Percentiles rank a stretch among this genome's conserved stretches.
Conservation (phyloP, 805 yeast genomes). For the Yarrowia porcina region DNA sequence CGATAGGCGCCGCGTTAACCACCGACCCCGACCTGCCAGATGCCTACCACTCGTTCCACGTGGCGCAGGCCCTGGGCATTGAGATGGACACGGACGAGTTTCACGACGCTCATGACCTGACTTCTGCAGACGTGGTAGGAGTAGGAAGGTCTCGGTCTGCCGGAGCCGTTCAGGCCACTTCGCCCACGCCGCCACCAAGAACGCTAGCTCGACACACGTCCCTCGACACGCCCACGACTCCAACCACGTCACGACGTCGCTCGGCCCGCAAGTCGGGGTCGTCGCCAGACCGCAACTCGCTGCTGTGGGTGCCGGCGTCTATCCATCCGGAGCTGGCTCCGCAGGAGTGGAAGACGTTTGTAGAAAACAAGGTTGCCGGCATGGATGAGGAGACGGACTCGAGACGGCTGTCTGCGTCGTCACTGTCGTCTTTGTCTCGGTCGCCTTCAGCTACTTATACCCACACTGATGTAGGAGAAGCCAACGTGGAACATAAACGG, state of each 20-base stretch:
- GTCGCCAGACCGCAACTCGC: conserved; percentile 29
- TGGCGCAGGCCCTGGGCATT: conserved; percentile 22
- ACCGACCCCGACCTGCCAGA: conserved; percentile 43
- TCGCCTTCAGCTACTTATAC: conserved; percentile 23
- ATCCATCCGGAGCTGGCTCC: conserved; percentile 95
- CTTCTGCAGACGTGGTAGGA: no score
- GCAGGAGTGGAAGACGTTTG: conserved; percentile 55
- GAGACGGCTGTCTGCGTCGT: not conserved
- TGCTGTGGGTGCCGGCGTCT: conserved; percentile 94
- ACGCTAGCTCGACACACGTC: conserved; percentile 18
- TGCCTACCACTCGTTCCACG: conserved; percentile 11
- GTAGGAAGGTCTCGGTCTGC: not conserved
- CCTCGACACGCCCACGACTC: conserved; percentile 15
- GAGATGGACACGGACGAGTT: conserved; percentile 10
- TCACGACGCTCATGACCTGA: not conserved
- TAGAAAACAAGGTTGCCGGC: conserved; percentile 41
- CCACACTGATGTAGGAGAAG: conserved; percentile 12
- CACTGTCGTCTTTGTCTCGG: not conserved
- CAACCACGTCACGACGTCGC: not conserved
- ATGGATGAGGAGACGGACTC: conserved; percentile 29
- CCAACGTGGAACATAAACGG: conserved; percentile 3
- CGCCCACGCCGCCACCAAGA: not conserved
- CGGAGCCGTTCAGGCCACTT: not conserved
- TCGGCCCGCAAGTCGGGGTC: conserved; percentile 23
- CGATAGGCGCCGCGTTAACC: conserved; percentile 40